These are phyloP conservation scores for Pelargonium nanum DNA, from an alignment of 345 rosid species.

Conservation along the genomic window DNA sequence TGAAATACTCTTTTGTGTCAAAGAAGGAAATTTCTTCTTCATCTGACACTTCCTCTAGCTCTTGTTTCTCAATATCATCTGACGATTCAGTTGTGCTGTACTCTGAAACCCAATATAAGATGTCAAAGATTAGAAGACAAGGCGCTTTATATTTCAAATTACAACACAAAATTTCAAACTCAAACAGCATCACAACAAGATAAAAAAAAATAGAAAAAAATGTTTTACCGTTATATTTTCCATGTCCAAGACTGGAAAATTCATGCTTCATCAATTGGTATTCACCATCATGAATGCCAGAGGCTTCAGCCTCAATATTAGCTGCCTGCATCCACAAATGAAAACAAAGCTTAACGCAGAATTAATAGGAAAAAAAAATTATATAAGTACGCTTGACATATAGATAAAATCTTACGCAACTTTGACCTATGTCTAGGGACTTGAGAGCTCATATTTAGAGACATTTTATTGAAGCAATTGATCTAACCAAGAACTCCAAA, in stretches of 20 bases:
- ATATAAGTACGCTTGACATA: too few species aligned
- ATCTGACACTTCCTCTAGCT: slow-evolving; percentile 75
- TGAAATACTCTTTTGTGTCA: slow-evolving; percentile 62
- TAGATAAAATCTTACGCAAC: too few species aligned
- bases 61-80: slow-evolving; percentile 88
- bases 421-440: too few species aligned
- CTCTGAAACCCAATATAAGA: slow-evolving; percentile 42
- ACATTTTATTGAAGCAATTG: too few species aligned
- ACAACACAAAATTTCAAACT: background rate
- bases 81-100: slow-evolving; percentile 96
- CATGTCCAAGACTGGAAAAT: slow-evolving; percentile 54
- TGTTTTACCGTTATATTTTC: slow-evolving; percentile 66
- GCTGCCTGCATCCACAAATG: slow-evolving; percentile 50
- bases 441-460: too few species aligned
- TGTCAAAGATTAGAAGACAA: background rate
- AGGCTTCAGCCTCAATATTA: slow-evolving; percentile 64
- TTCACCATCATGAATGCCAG: slow-evolving; percentile 57
- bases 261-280: slow-evolving; percentile 62
- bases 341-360: background rate
- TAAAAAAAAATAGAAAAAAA: background rate
- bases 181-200: background rate
- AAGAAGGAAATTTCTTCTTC: slow-evolving; percentile 68
- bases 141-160: background rate
- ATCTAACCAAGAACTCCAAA: too few species aligned
- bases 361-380: background rate